These are phyloP conservation scores for Halophytophthora batemanensis DNA, from an alignment of 352 stramenopile genomes.

Conservation along the genomic window DNA sequence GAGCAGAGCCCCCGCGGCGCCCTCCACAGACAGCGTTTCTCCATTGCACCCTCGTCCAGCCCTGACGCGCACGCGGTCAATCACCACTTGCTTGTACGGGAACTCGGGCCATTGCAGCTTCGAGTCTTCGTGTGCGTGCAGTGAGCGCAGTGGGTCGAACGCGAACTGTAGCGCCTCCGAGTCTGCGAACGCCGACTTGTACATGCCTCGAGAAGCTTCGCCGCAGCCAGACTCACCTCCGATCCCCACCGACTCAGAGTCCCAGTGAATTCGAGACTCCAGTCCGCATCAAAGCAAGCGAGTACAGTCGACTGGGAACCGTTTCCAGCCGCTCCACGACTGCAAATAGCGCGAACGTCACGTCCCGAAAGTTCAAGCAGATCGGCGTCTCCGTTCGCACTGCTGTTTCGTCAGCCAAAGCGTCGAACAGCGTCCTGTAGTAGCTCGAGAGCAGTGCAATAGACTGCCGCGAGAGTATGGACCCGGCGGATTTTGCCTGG, in stretches of 20 bases:
- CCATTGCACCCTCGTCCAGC: slow-evolving; percentile 11
- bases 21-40: slow-evolving; percentile 27
- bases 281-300: no score
- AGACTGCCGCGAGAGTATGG: slow-evolving; percentile 10
- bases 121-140: slow-evolving; percentile 44
- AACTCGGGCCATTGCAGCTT: slow-evolving; percentile 56
- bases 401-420: no score
- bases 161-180: slow-evolving; percentile 40
- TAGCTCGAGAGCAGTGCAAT: neutral
- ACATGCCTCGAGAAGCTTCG: no score
- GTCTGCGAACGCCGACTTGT: slow-evolving; percentile 41
- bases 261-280: no score
- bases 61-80: slow-evolving; percentile 50
- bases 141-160: slow-evolving; percentile 49
- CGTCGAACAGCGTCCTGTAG: no score
- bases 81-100: slow-evolving; percentile 65
- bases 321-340: no score
- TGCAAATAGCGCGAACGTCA: no score
- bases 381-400: no score
- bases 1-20: slow-evolving; percentile 50
- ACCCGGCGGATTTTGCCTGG: slow-evolving; percentile 12
- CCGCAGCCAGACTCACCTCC: no score
- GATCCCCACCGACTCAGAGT: no score
- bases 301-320: no score
- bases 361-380: no score